These are phyloP conservation scores for Colletotrichum phormii DNA, from an alignment of 2,329 filamentous ascomycete species.

Conservation along the genomic window DNA sequence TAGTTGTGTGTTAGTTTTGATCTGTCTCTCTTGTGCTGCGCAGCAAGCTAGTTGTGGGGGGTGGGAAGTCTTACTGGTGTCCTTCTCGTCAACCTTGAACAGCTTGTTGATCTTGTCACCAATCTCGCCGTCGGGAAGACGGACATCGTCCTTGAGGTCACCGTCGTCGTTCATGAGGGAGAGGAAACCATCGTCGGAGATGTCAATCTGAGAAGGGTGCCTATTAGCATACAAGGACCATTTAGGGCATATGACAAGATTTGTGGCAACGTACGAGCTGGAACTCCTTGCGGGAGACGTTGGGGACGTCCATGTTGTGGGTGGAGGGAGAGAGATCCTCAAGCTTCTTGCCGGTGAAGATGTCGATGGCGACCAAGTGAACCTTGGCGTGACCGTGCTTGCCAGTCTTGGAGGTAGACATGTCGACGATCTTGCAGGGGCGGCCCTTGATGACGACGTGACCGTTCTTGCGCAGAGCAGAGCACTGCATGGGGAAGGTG, in stretches of 20 bases:
- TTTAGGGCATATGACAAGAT: too few relatives aligned
- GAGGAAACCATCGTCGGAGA: constrained; percentile 94
- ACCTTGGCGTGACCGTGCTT: constrained; percentile 99
- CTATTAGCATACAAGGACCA: constrained; percentile 28
- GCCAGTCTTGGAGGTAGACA: constrained; percentile 99
- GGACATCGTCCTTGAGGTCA: constrained; percentile 93
- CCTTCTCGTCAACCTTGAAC: constrained; percentile 87
- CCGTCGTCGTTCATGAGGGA: constrained; percentile 92
- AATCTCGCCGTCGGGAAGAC: constrained; percentile 88
- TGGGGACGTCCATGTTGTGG: constrained; percentile 97
- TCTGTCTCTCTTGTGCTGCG: constrained; percentile 15
- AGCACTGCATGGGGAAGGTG: constrained; percentile 99
- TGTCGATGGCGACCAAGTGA: constrained; percentile 96
- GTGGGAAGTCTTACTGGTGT: constrained; percentile 79
- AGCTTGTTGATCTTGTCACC: constrained; percentile 87
- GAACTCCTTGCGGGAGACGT: constrained; percentile 91
- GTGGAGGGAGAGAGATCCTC: constrained; percentile 99
- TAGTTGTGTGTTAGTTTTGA: constrained; percentile 13
- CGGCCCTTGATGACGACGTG: constrained; percentile 98
- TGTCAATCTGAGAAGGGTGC: constrained; percentile 75
- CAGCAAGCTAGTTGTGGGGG: not conserved
- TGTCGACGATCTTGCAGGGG: constrained; percentile 99
- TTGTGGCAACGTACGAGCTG: constrained; percentile 80
- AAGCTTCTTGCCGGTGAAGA: constrained; percentile 99
- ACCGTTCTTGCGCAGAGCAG: constrained; percentile 99